Base-by-base conservation (phyloP, 2,329 filamentous ascomycete species). In the Neurospora sp. region DNA sequence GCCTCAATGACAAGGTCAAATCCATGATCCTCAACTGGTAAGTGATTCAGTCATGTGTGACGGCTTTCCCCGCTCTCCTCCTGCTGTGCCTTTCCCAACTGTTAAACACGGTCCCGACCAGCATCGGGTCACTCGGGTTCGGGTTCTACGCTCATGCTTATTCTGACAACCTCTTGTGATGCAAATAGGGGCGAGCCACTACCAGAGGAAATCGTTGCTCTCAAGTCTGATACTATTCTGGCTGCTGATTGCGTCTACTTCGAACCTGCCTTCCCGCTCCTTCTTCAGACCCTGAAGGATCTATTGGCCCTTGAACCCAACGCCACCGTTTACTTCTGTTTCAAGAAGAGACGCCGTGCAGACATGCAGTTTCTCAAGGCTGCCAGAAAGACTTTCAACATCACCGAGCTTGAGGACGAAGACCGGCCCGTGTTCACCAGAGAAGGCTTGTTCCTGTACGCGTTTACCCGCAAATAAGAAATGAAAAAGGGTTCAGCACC, bases 221-320 rank as follows among this genome's bases (percentile, higher is more conserved):
- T 84, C 74, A 86, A 87, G 72, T 92, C 93, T 19, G 89, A 94
- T 76, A 84, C 97, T 69, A 89, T 99, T 69, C 86, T 98, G n/a
- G 96, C 96, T 3, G 95, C 94, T 52, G 96, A 98, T 80, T 98
- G 95, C 81, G 93, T 97, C 67, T 99, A 98, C 83, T 97, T 97
- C 79, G 96, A 98, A 80, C 93, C 95, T 2, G 92, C 96, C 1
- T 98, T 98, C 77, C 94, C 95, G 38, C 84, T 97, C 40, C 85
- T 99, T 66, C 86, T 96, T 77, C 82, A 88, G 73, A 98, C 95
- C 6, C 82, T 98, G 73, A 83, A 87, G 71, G 88, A 92, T 72
- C 83, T 97, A 66, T 84, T 97, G 73, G 86, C 87, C 17, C 85
- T 93, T 62, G 93, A 90, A 79, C 90, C 91, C 28, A 79, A 83